phyloP scores from a whole-genome alignment of 2,329 filamentous ascomycete genomes.

The Neofusicoccum laricinum region DNA sequence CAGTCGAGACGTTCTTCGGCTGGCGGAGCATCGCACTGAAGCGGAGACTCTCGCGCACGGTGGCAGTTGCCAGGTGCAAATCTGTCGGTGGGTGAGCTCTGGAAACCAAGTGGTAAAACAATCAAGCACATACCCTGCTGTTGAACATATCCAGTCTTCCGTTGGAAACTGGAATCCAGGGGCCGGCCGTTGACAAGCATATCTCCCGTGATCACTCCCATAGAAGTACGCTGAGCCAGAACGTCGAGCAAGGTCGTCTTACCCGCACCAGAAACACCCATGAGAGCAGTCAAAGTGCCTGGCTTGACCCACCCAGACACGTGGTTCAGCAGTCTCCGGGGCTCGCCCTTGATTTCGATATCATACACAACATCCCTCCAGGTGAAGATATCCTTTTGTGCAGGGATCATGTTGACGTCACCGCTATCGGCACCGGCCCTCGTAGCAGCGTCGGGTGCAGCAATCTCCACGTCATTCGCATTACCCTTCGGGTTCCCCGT shows the following conservation, averaged over 20 bases:
- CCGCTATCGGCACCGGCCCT: no score
- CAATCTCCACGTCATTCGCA: no score
- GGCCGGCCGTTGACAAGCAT: conserved; percentile 39
- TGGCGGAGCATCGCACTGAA: conserved; percentile 44
- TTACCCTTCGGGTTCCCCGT: conserved; percentile 18
- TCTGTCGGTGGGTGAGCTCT: conserved; percentile 43
- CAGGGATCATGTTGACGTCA: conserved; percentile 31
- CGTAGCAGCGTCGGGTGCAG: no score
- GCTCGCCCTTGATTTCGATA: conserved; percentile 50
- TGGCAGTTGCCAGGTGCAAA: conserved; percentile 43
- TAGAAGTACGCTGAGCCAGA: conserved; percentile 33
- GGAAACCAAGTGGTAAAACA: no score
- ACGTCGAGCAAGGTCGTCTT: conserved; percentile 38
- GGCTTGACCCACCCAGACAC: conserved; percentile 56
- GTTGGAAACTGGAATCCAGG: conserved; percentile 34
- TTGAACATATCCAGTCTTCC: conserved; percentile 39
- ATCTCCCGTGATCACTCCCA: conserved; percentile 38
- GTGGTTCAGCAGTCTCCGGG: conserved; percentile 52
- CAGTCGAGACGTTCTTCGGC: conserved; percentile 50
- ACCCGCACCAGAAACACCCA: conserved; percentile 38
- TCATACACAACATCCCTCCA: conserved; percentile 53
- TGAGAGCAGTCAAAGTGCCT: conserved; percentile 50
- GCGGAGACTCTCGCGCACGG: conserved; percentile 34
- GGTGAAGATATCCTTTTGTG: conserved; percentile 65
- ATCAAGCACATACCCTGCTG: conserved; percentile 28